Base-by-base conservation (phyloP, 2,329 filamentous ascomycete genomes). In the Cladosporium sp. region DNA sequence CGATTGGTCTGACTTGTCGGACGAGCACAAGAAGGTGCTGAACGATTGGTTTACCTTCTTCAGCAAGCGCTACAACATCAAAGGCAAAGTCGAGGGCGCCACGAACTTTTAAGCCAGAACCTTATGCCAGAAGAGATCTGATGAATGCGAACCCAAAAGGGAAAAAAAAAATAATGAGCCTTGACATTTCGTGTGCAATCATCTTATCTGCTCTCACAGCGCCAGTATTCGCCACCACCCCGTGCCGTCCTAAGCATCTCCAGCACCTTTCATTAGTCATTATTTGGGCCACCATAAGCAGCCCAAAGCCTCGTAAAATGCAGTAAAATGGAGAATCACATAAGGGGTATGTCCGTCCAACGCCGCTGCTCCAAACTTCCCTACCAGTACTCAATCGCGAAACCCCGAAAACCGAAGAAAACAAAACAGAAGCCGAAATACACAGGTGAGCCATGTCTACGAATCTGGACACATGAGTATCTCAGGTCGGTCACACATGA, bases 31-130 rank as follows among this genome's bases (percentile, higher is more conserved):
- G 74, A 82, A 80, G 20, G 84, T 86, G 3, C 73, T 98, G 54
- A 79, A 92, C 48, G 93, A 98, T 68, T 98, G 93, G 93, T 82
- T 85, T 56, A 95, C 86, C 2, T 98, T 95, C 72, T 98, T 98
- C 71, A 88, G 86, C 59, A 98, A 97, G 75, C 79, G 93, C 51
- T 98, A 98, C 73, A 97, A 95, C 62, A 80, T 97, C 45, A 83
- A 94, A 40, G 89, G 88, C 46, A 64, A 63, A 50, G 68, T 71
- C 11, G 63, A 65, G 49, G 64, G 64, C 13, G 62, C 65, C 2
- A 58, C 58, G 41, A 67, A 67, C 52, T 45, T 39, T n/a, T 19
- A 16, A 45, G 19, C 7, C 40, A 30, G 27, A 42, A 30, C 30
- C n/a, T n/a, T n/a, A 29, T n/a, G 30, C 30, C n/a, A 12, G 30